Percentiles rank a stretch among this genome's conserved stretches.
Conservation (phyloP, 164 flowering plant species). For the Macadamia tetraphylla region DNA sequence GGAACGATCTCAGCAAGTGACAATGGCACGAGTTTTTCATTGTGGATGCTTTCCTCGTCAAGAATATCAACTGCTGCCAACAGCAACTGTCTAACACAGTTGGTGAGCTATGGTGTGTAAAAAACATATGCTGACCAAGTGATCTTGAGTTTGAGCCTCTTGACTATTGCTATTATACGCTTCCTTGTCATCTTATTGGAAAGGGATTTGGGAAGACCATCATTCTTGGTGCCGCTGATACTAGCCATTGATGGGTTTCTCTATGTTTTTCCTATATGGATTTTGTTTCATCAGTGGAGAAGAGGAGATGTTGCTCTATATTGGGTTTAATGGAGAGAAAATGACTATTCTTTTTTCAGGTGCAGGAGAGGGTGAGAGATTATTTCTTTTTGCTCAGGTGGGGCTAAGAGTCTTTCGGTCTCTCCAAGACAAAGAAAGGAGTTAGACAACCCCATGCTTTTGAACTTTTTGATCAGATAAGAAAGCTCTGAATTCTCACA, state of each 20-base stretch:
- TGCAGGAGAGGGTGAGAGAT: neutral
- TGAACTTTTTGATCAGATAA: neutral
- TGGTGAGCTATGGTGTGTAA: no score
- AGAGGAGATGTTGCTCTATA: neutral
- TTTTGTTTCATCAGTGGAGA: neutral
- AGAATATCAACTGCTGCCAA: constrained; percentile 6
- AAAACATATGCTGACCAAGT: no score
- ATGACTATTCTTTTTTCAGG: no score
- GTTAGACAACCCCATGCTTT: neutral
- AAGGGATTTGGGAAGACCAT: constrained; percentile 4
- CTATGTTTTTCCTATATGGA: neutral
- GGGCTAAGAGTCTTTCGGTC: neutral
- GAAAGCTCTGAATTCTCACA: no score
- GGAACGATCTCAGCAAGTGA: constrained; percentile 70
- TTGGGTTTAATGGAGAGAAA: neutral
- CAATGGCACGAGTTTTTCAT: constrained; percentile 71
- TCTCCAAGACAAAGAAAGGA: neutral
- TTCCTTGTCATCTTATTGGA: constrained; percentile 21
- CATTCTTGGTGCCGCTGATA: constrained; percentile 21
- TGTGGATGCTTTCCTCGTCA: constrained; percentile 36
- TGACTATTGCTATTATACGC: constrained; percentile 2
- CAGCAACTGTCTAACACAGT: no score
- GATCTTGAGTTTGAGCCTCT: no score
- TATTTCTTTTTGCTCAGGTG: neutral
- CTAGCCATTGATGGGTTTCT: constrained; percentile 21